Conservation (phyloP, 768 basidiomycete species). For the Pulveroboletus sp. region DNA sequence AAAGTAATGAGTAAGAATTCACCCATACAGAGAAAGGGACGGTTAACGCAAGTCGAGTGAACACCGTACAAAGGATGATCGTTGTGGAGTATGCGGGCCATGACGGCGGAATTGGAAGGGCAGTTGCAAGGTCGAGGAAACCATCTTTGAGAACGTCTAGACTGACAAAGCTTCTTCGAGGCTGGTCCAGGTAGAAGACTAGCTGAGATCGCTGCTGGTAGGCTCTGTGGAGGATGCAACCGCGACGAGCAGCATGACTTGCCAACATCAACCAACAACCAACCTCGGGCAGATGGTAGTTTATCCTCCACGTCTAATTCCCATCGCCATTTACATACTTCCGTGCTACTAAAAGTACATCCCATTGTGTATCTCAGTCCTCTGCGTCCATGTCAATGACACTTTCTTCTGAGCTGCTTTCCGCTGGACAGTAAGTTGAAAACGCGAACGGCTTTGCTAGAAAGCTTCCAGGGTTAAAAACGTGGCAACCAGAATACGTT, state of each 20-base stretch:
- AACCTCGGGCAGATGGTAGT: too few species aligned
- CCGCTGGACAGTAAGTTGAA: conserved; percentile 86
- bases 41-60: conserved; percentile 53
- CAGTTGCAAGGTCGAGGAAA: conserved; percentile 72
- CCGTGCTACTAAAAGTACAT: background rate
- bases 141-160: conserved; percentile 46
- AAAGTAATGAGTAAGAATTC: background rate
- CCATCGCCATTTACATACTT: too few species aligned
- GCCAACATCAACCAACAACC: too few species aligned
- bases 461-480: conserved; percentile 96
- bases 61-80: conserved; percentile 64
- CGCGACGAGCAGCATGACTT: conserved; percentile 13
- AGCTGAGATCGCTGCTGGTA: conserved; percentile 1
- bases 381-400: conserved; percentile 38
- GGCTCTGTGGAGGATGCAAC: conserved; percentile 5
- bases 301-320: background rate
- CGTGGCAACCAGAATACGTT: conserved; percentile 97
- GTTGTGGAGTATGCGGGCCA: conserved; percentile 70
- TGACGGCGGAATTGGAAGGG: conserved; percentile 65
- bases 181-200: background rate
- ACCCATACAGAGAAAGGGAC: conserved; percentile 80
- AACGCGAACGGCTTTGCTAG: conserved; percentile 78
- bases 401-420: conserved; percentile 78
- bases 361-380: conserved; percentile 20
- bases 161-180: conserved; percentile 21